These are phyloP conservation scores for Torrubiellomyces zombiae DNA, from an alignment of 2,329 filamentous ascomycete species.

Conservation along the genomic window DNA sequence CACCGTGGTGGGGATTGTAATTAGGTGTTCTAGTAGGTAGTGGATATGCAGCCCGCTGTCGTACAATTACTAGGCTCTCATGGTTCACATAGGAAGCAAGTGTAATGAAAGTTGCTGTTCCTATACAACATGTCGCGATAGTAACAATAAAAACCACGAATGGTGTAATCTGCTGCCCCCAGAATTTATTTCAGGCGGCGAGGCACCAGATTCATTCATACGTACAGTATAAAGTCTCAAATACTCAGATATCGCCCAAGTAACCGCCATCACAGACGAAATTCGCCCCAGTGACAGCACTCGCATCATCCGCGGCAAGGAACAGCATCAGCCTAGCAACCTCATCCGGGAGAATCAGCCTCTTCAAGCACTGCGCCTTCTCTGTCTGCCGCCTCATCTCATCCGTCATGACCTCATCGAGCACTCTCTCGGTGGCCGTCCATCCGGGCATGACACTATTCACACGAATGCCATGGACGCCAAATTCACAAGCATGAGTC, in stretches of 20 bases:
- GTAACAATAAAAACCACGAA: too few relatives aligned
- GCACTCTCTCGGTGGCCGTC: slow-evolving; percentile 28
- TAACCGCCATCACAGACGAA: slow-evolving; percentile 18
- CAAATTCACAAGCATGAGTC: slow-evolving; percentile 35
- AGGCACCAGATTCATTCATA: too few relatives aligned
- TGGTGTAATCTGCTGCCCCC: too few relatives aligned
- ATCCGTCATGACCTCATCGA: slow-evolving; percentile 23
- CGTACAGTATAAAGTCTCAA: background rate
- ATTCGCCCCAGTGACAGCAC: slow-evolving; percentile 26
- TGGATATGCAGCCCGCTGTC: too few relatives aligned
- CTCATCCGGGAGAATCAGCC: slow-evolving; percentile 22
- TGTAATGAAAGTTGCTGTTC: too few relatives aligned
- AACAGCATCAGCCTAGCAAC: slow-evolving; percentile 29
- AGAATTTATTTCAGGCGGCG: too few relatives aligned
- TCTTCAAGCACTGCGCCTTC: slow-evolving; percentile 23
- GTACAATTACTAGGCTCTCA: too few relatives aligned
- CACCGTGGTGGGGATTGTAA: too few relatives aligned
- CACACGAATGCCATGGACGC: slow-evolving; percentile 27
- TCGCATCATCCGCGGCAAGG: slow-evolving; percentile 27
- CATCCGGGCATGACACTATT: slow-evolving; percentile 33
- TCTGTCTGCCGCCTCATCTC: slow-evolving; percentile 23
- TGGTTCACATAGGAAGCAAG: too few relatives aligned
- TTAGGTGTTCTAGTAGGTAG: too few relatives aligned
- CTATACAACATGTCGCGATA: too few relatives aligned
- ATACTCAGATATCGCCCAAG: slow-evolving; percentile 6